These are phyloP conservation scores for Hypoxylon fuscum DNA, from an alignment of 495 filamentous ascomycete species.

Conservation along the genomic window DNA sequence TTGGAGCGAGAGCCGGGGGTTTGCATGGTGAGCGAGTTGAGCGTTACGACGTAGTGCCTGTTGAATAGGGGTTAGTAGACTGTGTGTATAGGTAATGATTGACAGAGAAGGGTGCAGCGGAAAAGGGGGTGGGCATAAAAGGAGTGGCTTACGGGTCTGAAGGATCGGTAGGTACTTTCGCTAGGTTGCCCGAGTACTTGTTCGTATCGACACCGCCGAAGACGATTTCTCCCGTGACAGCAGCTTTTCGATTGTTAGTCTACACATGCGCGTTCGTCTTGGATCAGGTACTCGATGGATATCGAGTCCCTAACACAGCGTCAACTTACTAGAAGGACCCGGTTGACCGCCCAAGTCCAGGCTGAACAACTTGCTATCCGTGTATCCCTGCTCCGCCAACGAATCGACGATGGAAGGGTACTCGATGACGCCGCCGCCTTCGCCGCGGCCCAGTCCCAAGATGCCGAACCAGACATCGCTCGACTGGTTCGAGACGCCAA, in stretches of 20 bases:
- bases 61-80: slow-evolving; percentile 58
- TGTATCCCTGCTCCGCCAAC: slow-evolving; percentile 67
- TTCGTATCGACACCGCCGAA: slow-evolving; percentile 84
- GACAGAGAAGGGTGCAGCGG: not conserved
- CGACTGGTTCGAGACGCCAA: slow-evolving; percentile 52
- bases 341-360: slow-evolving; percentile 64
- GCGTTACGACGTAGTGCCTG: slow-evolving; percentile 56
- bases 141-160: slow-evolving; percentile 34
- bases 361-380: slow-evolving; percentile 77
- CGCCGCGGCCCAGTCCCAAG: slow-evolving; percentile 72
- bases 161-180: slow-evolving; percentile 51
- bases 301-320: not conserved
- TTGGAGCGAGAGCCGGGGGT: slow-evolving; percentile 18
- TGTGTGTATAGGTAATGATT: slow-evolving; percentile 44
- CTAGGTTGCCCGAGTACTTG: slow-evolving; percentile 72
- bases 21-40: slow-evolving; percentile 67
- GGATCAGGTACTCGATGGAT: too few species aligned
- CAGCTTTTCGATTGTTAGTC: slow-evolving; percentile 36
- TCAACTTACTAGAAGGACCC: slow-evolving; percentile 37
- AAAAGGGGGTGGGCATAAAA: not conserved
- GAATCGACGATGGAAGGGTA: slow-evolving; percentile 76
- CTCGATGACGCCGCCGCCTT: slow-evolving; percentile 49
- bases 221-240: slow-evolving; percentile 71
- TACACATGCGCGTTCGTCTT: too few species aligned
- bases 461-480: slow-evolving; percentile 68